Conservation (phyloP, 345 rosid genomes). For the Citrus hindsii region DNA sequence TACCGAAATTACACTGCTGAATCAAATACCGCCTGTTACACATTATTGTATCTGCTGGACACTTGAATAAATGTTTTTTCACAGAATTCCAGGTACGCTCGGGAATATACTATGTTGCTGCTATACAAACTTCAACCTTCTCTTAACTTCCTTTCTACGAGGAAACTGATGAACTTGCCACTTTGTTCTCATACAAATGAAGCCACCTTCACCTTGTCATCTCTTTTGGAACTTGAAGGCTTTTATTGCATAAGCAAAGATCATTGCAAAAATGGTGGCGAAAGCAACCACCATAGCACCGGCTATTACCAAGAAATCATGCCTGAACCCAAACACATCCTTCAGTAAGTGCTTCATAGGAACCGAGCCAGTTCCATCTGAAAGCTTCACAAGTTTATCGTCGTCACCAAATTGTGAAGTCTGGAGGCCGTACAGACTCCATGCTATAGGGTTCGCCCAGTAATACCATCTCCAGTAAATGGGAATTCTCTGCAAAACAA, state of each 20-base stretch:
- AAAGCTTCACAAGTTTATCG: conserved; percentile 41
- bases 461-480: conserved; percentile 99
- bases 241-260: conserved; percentile 80
- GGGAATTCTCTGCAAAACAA: conserved; percentile 73
- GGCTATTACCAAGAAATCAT: conserved; percentile 68
- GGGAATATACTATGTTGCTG: background rate
- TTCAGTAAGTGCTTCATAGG: conserved; percentile 54
- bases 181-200: background rate
- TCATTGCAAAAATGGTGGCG: conserved; percentile 57
- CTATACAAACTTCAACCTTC: background rate
- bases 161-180: background rate
- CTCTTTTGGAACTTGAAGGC: conserved; percentile 93
- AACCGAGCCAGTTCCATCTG: conserved; percentile 46
- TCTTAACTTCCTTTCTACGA: too few relatives aligned
- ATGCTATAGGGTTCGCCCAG: conserved; percentile 97
- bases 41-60: background rate
- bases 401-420: conserved; percentile 82
- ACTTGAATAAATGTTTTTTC: background rate
- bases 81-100: background rate
- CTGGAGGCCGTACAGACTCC: conserved; percentile 85
- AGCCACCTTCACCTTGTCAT: conserved; percentile 25
- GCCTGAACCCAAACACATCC: conserved; percentile 65
- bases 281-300: conserved; percentile 74
- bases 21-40: background rate
- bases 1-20: background rate